phyloP scores from a whole-genome alignment of 164 flowering plant species.

The Stephania cephalantha region DNA sequence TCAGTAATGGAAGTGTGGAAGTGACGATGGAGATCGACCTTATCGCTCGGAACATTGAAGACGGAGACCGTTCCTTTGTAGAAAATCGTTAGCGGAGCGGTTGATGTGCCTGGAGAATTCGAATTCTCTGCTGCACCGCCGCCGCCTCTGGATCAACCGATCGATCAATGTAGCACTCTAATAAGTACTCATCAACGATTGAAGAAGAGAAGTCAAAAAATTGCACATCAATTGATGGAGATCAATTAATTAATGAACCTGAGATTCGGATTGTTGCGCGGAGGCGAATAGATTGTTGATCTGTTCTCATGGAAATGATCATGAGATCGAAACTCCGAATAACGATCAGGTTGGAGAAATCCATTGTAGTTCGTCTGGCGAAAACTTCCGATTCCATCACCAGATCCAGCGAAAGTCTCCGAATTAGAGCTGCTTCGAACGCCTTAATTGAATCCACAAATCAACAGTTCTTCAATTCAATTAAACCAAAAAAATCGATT shows the following conservation, averaged over 20 bases:
- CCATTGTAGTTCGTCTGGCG: background rate
- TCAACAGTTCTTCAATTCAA: too few species aligned
- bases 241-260: constrained; percentile 4
- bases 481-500: background rate
- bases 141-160: constrained; percentile 6
- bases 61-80: constrained; percentile 30
- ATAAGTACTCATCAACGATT: too few species aligned
- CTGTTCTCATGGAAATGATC: too few species aligned
- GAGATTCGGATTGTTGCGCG: constrained; percentile 10
- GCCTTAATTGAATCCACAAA: constrained; percentile 21
- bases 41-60: constrained; percentile 22
- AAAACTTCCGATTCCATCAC: background rate
- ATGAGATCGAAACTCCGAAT: too few species aligned
- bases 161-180: background rate
- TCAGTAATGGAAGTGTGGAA: background rate
- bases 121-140: too few species aligned
- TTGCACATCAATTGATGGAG: background rate
- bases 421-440: constrained; percentile 40
- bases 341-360: background rate
- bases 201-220: too few species aligned
- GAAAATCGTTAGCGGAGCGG: constrained; percentile 46
- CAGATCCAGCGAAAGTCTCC: constrained; percentile 38
- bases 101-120: constrained; percentile 8
- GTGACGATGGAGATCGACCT: constrained; percentile 12
- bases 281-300: background rate